Conservation (phyloP, 1,139 yeast genomes). For the Blastobotrys niveus region DNA sequence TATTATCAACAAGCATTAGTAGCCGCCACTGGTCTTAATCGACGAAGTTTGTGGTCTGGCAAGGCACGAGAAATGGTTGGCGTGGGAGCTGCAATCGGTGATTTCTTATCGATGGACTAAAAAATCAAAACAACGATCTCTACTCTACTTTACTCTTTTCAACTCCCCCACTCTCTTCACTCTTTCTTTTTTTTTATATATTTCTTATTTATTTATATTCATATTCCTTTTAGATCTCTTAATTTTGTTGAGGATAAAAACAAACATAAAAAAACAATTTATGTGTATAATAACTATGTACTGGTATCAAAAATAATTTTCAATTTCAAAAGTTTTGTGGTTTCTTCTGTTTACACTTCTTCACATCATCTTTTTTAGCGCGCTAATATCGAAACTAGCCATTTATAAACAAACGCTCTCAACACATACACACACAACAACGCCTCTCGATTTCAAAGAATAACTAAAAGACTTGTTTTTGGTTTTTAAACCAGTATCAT, state of each 20-base stretch:
- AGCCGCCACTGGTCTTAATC: constrained; percentile 38
- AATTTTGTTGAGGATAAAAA: neutral
- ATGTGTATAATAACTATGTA: no score
- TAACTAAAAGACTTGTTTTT: no score
- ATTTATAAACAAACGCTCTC: no score
- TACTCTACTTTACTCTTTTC: neutral
- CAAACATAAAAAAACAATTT: neutral
- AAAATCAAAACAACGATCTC: neutral
- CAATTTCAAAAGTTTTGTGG: no score
- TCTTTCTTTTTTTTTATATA: neutral
- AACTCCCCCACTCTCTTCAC: neutral
- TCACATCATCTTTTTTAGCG: no score
- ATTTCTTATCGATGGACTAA: constrained; percentile 9
- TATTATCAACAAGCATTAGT: constrained; percentile 28
- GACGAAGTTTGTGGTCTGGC: constrained; percentile 45
- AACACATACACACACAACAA: no score
- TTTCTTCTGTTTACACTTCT: no score
- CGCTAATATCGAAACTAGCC: no score
- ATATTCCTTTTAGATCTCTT: neutral
- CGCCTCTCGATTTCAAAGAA: no score
- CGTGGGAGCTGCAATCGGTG: constrained; percentile 9
- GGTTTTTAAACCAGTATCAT: no score
- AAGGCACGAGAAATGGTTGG: constrained; percentile 53
- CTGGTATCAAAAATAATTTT: no score
- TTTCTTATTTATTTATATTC: neutral